Base-by-base conservation (phyloP, 345 rosid genomes). In the Eucalyptus pauciflora region DNA sequence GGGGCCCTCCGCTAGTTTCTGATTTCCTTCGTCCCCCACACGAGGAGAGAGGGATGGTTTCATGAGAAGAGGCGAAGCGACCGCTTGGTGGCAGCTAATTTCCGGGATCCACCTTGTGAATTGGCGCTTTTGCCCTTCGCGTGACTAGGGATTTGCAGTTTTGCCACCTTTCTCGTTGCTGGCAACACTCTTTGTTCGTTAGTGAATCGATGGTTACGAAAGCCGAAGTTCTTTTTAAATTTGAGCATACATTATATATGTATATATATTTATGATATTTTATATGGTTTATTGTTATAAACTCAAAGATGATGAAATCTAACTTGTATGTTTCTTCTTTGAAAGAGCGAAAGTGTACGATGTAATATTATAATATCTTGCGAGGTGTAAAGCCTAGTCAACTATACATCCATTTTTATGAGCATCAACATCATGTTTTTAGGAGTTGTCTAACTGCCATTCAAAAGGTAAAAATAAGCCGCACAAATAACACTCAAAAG, bases 321-420 rank as follows among this genome's bases (percentile, higher is more conserved):
- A 18, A 18, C 8, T 18, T 18, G 14, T 71, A 18, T 6, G 1
- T 37, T 71, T 71, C 4, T 71, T 10, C 4, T 71, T 71, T 18
- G 7, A 71, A 33, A 17, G 14, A 24, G 2, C 25, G 3, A 37
- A 37, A 10, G 1, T 18, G 27, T 37, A 33, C 0, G 3, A 31
- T 0, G 0, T 10, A 5, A 0, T 11, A 33, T 71, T 20, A 8
- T 3, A 16, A 17, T 41, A 71, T 8, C 18, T 71, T 33, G 13
- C 7, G 2, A 33, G 1, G 20, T 71, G 2, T 69, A 71, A 37
- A 71, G 1, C 2, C 7, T 17, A 9, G 0, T 18, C 6, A 10
- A 71, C 8, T 37, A 17, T 10, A 33, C 5, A 9, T 69, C 43
- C 20, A 33, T 69, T 33, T 13, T 16, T 13, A 2, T 2, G 17